These are phyloP conservation scores for Cladophialophora yegresii DNA, from an alignment of 2,329 filamentous ascomycete species.

Conservation along the genomic window DNA sequence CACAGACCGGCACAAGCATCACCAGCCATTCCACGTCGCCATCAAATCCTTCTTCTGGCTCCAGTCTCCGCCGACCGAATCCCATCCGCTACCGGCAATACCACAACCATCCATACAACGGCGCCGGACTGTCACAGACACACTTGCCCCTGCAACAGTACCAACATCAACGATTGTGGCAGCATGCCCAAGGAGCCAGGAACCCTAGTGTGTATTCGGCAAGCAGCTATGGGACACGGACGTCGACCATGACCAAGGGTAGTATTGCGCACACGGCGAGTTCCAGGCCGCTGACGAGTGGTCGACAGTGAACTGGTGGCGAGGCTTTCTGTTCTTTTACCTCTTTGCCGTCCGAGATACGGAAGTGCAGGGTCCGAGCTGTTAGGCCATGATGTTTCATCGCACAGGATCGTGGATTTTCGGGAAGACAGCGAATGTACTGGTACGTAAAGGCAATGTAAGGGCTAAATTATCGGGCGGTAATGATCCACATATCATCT, in stretches of 20 bases:
- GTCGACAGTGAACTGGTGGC: not conserved
- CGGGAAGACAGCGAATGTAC: not conserved
- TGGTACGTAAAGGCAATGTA: not conserved
- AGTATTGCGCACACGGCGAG: not conserved
- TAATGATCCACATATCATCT: too few relatives aligned
- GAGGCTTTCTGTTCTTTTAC: too few relatives aligned
- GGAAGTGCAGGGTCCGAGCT: not conserved
- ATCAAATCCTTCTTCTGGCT: not conserved
- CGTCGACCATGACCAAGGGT: slow-evolving; percentile 4
- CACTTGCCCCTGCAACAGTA: slow-evolving; percentile 1
- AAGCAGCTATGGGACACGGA: slow-evolving; percentile 19
- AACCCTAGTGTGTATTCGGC: slow-evolving; percentile 22
- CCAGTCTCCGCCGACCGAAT: slow-evolving; percentile 15
- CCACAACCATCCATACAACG: slow-evolving; percentile 7
- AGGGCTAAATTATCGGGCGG: not conserved
- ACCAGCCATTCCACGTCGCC: not conserved
- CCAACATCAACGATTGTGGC: slow-evolving; percentile 14
- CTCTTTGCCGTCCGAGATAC: not conserved
- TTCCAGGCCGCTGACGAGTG: not conserved
- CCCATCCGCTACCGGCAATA: slow-evolving; percentile 15
- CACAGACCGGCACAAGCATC: not conserved
- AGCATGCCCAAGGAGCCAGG: not conserved
- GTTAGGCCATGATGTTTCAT: not conserved
- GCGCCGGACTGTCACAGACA: not conserved
- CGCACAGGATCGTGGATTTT: not conserved